These are phyloP conservation scores for Pseudogymnoascus sp. DNA, from an alignment of 2,329 filamentous ascomycete species.

Conservation along the genomic window DNA sequence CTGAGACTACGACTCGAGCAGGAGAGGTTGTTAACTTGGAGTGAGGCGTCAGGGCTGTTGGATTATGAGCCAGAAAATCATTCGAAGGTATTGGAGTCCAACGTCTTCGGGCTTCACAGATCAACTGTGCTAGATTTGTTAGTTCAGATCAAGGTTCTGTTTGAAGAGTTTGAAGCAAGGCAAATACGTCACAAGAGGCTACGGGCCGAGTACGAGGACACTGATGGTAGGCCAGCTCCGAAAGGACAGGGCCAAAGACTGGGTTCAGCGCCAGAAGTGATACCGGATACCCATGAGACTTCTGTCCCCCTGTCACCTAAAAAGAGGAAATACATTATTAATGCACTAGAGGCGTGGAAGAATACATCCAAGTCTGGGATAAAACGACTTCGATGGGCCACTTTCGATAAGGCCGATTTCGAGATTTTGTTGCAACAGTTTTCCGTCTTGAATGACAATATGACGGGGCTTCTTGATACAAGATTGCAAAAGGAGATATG, in stretches of 20 bases:
- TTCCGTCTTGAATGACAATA: conserved; percentile 40
- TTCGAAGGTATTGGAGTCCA: conserved; percentile 38
- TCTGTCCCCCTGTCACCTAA: conserved; percentile 36
- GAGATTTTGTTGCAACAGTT: conserved; percentile 39
- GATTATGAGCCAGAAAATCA: conserved; percentile 36
- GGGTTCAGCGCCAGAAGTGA: conserved; percentile 38
- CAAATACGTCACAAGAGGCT: conserved; percentile 36
- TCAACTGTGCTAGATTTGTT: conserved; percentile 43
- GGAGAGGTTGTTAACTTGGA: conserved; percentile 43
- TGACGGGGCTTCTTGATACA: conserved; percentile 42
- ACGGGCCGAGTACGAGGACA: conserved; percentile 29
- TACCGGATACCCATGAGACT: conserved; percentile 31
- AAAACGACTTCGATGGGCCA: conserved; percentile 36
- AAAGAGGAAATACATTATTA: conserved; percentile 38
- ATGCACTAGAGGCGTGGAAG: conserved; percentile 35
- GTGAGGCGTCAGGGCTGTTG: conserved; percentile 41
- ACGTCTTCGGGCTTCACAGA: conserved; percentile 42
- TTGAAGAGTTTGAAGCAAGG: conserved; percentile 39
- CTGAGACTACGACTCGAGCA: conserved; percentile 44
- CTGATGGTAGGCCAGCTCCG: conserved; percentile 3
- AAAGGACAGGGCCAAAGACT: conserved; percentile 17
- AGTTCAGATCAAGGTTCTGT: conserved; percentile 40
- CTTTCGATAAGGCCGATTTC: conserved; percentile 41
- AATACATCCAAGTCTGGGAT: conserved; percentile 29
- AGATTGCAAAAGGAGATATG: conserved; percentile 41